Evolutionary conservation across 1,139 yeast genomes (phyloP), one percentile per base, ranked within the genome.

Genomic region (Zygosaccharomyces pseudobailii): DNA sequence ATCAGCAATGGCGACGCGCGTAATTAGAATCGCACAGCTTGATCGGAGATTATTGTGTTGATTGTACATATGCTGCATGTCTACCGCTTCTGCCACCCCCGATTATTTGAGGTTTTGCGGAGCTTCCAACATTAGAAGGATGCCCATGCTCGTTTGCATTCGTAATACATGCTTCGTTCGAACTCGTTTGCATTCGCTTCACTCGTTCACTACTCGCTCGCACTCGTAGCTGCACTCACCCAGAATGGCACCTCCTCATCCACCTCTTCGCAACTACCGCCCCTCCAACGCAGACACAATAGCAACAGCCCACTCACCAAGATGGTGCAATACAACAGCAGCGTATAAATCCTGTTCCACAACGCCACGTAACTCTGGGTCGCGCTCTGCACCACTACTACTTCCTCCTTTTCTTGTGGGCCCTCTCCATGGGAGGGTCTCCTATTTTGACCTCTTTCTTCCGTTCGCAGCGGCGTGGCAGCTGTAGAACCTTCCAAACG

Each of bases 281-380:
- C 35, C 17, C 48, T 42, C 46, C 47, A 48, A 28, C 49, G 49
- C 47, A 53, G 40, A 33, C 48, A 49, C 25, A 49, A 35, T 36
- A 55, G 41, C 13, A 53, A 21, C 17, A 43, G 34, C 28, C 48
- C 48, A 43, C 58, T 53, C 28, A 49, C 24, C 33, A 39, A 24
- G 22, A 54, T 51, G 20, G 49, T 43, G n/a, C 43, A 36, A 25
- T 36, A 44, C 20, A 48, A 43, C 10, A 42, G 30, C 7, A 37
- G 31, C 7, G 51, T 47, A 43, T 42, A 50, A 24, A 50, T 10
- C 27, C 32, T 38, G 33, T 47, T 42, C 46, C 42, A 42, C 22
- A 46, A 32, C 35, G 37, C 24, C 13, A 31, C 38, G 37, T 41
- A 43, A n/a, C 45, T 39, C 9, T 28, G 46, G 6, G 46, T 36